Evolutionary conservation across 371 early-diverging fungal species (phyloP), one percentile per base, ranked within the genome.

Genomic region (Entomophthora muscae): DNA sequence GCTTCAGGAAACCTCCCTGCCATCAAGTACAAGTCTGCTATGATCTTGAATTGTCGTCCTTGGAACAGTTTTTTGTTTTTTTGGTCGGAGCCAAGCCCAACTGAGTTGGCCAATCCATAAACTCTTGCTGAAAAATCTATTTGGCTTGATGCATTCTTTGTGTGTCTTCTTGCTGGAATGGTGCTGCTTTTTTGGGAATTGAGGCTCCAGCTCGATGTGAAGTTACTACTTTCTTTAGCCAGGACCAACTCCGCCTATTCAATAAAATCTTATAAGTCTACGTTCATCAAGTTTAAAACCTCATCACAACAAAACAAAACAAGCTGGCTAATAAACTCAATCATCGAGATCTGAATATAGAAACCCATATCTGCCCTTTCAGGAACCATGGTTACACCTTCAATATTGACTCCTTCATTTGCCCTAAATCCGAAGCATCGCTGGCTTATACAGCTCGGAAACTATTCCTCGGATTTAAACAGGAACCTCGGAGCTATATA

Each of bases 1-100:
- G 59, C 59, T 7, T 58, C 59, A 3, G 59, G 59, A 31, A 28
- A 58, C 22, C 59, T 27, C n/a, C 59, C 59, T 3, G 28, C 12
- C 21, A 58, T 21, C 31, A 58, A 22, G 31, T 58, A 58, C 21
- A 27, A 22, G 26, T 58, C 59, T 27, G 59, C 59, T 22, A 32
- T 22, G 12, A 58, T 7, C 22, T 58, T 58, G 23, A 32, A 13
- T 17, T 58, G 23, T 13, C 59, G 23, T 17, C 59, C 59, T 17
- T 7, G 22, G 7, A 13, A 3, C 31, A 28, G 59, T 28, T 22
- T 23, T 7, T 31, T 23, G 24, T 21, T 12, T 31, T 58, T 58
- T 10, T n/a, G 28, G 7, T 58, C 59, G n/a, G 17, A 22, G 21
- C 59, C 59, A 7, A 58, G 21, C 7, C 32, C 32, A 28, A 58